Percentiles rank a stretch among this genome's conserved stretches.
Conservation (phyloP, 768 basidiomycete genomes). For the Amyloporia xantha region DNA sequence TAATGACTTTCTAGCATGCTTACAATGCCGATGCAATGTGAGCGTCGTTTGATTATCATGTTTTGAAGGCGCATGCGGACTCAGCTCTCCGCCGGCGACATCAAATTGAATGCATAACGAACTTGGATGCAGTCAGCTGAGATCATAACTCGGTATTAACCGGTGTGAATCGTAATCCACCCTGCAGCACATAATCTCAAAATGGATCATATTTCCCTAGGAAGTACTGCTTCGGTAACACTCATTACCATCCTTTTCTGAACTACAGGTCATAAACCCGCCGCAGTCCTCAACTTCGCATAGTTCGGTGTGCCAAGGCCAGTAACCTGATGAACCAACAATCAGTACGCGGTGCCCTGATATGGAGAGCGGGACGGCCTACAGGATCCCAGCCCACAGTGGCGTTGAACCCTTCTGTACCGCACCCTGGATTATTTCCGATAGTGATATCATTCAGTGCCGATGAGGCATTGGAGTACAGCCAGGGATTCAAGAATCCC, state of each 20-base stretch:
- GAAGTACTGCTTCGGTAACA: background rate
- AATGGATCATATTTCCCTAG: background rate
- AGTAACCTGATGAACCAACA: too few species aligned
- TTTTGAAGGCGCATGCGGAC: too few species aligned
- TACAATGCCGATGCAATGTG: too few species aligned
- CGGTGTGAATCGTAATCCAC: background rate
- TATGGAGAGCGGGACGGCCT: too few species aligned
- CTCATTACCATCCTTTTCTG: background rate
- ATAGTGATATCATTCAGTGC: constrained; percentile 29
- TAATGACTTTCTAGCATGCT: too few species aligned
- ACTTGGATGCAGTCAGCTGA: too few species aligned
- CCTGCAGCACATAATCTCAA: background rate
- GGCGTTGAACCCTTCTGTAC: constrained; percentile 27
- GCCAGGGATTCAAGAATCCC: constrained; percentile 32
- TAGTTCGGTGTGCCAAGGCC: constrained; percentile 60
- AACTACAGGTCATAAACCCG: too few species aligned
- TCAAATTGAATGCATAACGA: too few species aligned
- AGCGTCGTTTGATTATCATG: too few species aligned
- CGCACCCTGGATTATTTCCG: constrained; percentile 26
- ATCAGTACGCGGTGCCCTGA: too few species aligned
- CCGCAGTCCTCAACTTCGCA: constrained; percentile 11
- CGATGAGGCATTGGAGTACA: constrained; percentile 21
- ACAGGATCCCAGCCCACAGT: constrained; percentile 26
- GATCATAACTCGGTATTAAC: too few species aligned
- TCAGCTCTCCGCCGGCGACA: too few species aligned